Evolutionary conservation across 352 stramenopile species (phyloP).

Genomic region (Pythium scleroteichum): DNA sequence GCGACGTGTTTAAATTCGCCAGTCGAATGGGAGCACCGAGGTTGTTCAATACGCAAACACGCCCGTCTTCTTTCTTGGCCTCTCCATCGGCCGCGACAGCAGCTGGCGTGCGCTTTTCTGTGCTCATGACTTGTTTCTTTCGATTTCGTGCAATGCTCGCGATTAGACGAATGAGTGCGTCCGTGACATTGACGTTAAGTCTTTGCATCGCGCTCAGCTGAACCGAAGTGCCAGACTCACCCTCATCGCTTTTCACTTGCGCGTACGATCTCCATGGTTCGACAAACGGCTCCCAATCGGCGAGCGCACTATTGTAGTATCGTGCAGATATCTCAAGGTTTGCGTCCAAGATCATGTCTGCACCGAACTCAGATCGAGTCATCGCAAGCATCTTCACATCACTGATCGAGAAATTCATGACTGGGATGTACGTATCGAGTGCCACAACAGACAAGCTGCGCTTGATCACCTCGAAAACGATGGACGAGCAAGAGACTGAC

Average conservation of each 20-base stretch:
- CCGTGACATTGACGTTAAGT: slow-evolving; percentile 86
- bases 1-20: slow-evolving; percentile 86
- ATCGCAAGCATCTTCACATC: slow-evolving; percentile 79
- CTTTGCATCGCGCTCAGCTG: slow-evolving; percentile 83
- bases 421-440: slow-evolving; percentile 88
- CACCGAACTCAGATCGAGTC: slow-evolving; percentile 69
- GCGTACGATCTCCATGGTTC: slow-evolving; percentile 83
- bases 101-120: slow-evolving; percentile 74
- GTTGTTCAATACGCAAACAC: slow-evolving; percentile 89
- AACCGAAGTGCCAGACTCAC: slow-evolving; percentile 58
- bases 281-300: slow-evolving; percentile 87
- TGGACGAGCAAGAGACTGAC: slow-evolving; percentile 64
- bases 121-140: slow-evolving; percentile 67
- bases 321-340: slow-evolving; percentile 79
- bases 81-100: slow-evolving; percentile 77
- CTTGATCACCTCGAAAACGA: slow-evolving; percentile 91
- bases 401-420: slow-evolving; percentile 87
- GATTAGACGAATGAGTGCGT: slow-evolving; percentile 80
- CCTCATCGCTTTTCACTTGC: slow-evolving; percentile 56
- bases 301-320: slow-evolving; percentile 88
- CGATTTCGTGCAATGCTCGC: slow-evolving; percentile 79
- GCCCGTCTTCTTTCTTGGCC: slow-evolving; percentile 81
- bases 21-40: slow-evolving; percentile 86
- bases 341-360: slow-evolving; percentile 67
- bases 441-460: slow-evolving; percentile 85